Base-by-base conservation (phyloP, 2,329 filamentous ascomycete species). In the Colletotrichum melonis region DNA sequence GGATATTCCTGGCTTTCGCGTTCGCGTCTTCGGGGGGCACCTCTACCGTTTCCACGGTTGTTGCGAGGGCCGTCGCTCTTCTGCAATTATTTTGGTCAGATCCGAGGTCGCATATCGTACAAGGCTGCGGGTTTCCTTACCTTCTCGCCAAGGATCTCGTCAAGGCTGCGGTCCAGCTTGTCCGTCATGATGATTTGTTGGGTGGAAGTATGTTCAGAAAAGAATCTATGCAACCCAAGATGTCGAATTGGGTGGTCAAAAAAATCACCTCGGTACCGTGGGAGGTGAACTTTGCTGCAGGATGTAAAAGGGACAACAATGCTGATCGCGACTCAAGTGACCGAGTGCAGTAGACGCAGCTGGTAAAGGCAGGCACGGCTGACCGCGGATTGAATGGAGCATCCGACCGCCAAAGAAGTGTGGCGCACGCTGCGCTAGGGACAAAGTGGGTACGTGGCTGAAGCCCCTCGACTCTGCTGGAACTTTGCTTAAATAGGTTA, bases 91-190 rank as follows among this genome's bases (percentile, higher is more conserved):
- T 58, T 57, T 38, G 57, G 72, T 76, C 52, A 75, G 74, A 38
- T 32, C 26, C 54, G 56, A 52, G 24, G 22, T 9, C n/a, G 54
- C 32, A 49, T 57, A 26, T 54, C 58, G 46, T 30, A 75, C 77
- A 14, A 75, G 80, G 80, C 56, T 76, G 63, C 76, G 80, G 78
- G 72, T 79, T 79, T 19, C 80, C 32, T 64, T 79, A 86, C 85
- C 79, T 81, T 84, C 75, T 89, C 87, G 71, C 86, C 86, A 76
- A 89, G 87, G 78, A 89, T 89, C 79, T 90, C 88, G 79, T 89
- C 88, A 38, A 89, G 86, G 71, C 87, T 88, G 76, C 86, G 87
- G 76, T 88, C 87, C 86, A 89, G 87, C 74, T 84, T 86, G 74
- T 81, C 80, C 67, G 81, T 78, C 83, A 76, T 85, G 67, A 52